Base-by-base conservation (phyloP, 192 early-diverging fungal genomes). In the Dimargaris cristalligena region DNA sequence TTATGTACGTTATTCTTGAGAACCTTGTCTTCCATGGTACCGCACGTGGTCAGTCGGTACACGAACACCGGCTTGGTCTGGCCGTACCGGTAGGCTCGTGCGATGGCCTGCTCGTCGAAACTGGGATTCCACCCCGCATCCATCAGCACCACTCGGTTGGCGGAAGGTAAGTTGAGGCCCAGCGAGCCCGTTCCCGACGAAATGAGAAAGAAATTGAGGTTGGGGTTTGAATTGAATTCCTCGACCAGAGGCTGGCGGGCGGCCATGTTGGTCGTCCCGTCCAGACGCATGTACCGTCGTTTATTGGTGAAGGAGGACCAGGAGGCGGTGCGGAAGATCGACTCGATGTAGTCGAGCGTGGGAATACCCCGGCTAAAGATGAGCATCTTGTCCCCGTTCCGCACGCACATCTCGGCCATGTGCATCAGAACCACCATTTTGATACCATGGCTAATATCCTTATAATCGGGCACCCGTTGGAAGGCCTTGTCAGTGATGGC, bases 41-140 rank as follows among this genome's bases (percentile, higher is more conserved):
- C 74, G 25, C 62, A 57, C 0, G 81, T 80, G 52, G 78, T 57
- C 44, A 86, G 62, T 9, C 84, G 65, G 55, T 89, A 89, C 3
- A 87, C 79, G 65, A 67, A 80, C 23, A 89, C 84, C 14, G 70
- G 76, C n/a, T 76, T 71, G 20, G 56, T 74, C 63, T 89, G 86
- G 10, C 82, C 85, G 65, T 80, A 87, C 11, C 83, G 75, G 63
- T 85, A 83, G 10, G 73, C 76, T 30, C 84, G 69, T 0, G 81
- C 86, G 32, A 89, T 74, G 2, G 83, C 81, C 67, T 89, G 86
- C 47, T 89, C 80, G 59, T 85, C 83, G 45, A 72, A 72, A 34
- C 79, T 80, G 25, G 88, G 88, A 52, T 89, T 91, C 86, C 86
- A 91, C 38, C 84, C 85, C 29, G 78, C 65, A 60, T 89, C 88